Evolutionary conservation across 129 eudicot species (phyloP).

Genomic region (Oenanthe sinensis): DNA sequence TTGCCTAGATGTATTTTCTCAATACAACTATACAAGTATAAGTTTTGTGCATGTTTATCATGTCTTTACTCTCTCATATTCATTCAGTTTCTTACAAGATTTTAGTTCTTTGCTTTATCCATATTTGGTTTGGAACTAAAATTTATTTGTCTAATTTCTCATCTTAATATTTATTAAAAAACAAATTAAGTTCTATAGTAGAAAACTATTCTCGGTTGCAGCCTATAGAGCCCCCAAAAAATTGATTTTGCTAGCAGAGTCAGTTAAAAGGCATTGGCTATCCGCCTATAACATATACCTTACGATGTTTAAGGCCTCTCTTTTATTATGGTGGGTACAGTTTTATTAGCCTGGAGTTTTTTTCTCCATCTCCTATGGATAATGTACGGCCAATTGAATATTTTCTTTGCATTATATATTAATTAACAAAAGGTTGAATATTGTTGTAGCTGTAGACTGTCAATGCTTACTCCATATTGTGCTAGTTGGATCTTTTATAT

Average conservation of each 20-base stretch:
- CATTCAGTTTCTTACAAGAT: not conserved
- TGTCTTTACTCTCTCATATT: not conserved
- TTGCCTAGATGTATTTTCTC: not conserved
- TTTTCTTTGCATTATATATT: not conserved
- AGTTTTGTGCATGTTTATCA: not conserved
- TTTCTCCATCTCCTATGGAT: not conserved
- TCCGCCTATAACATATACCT: not conserved
- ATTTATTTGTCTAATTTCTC: too few species aligned
- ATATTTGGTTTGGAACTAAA: not conserved
- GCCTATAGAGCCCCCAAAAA: not conserved
- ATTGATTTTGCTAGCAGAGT: not conserved
- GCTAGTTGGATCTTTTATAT: not conserved
- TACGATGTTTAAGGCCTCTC: not conserved
- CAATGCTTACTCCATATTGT: not conserved
- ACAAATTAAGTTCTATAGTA: not conserved
- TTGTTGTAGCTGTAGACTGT: not conserved
- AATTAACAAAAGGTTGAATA: not conserved
- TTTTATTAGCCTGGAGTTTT: not conserved
- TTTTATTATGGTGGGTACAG: not conserved
- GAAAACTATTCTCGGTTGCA: not conserved
- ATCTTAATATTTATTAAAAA: too few species aligned
- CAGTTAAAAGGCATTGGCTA: not conserved
- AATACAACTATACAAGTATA: not conserved
- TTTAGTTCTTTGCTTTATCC: not conserved
- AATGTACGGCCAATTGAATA: not conserved